Evolutionary conservation across 441 rosid species (phyloP).

Genomic region (Populus hybrid): DNA sequence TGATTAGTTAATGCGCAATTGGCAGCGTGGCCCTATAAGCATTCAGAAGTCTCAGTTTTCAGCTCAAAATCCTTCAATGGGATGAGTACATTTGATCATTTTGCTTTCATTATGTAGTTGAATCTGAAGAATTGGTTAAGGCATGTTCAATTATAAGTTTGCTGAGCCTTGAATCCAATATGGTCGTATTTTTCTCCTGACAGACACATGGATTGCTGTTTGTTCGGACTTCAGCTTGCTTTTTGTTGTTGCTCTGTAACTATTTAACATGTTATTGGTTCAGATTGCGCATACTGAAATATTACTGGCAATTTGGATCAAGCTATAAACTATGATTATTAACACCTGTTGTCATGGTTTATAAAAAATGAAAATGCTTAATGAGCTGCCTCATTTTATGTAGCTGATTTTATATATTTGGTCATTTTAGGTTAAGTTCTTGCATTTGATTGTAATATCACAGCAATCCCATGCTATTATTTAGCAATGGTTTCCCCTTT

Average conservation of each 20-base stretch:
- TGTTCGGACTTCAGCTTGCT: background rate
- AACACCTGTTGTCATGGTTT: background rate
- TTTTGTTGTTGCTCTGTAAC: background rate
- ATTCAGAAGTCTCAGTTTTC: background rate
- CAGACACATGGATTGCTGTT: background rate
- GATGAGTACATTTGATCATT: background rate
- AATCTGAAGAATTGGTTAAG: background rate
- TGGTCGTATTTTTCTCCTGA: background rate
- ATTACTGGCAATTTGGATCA: background rate
- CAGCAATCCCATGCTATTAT: background rate
- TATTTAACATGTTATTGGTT: background rate
- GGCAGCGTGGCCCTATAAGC: background rate
- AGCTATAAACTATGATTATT: background rate
- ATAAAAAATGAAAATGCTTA: background rate
- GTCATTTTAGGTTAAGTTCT: conserved; percentile 3
- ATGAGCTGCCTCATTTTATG: background rate
- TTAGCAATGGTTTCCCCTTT: background rate
- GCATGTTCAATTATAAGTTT: background rate
- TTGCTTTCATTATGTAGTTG: background rate
- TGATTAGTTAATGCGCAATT: background rate
- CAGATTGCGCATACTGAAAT: background rate
- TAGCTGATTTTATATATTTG: background rate
- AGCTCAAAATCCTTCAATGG: conserved; percentile 4
- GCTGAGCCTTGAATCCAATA: background rate
- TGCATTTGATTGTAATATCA: background rate